phyloP scores from a whole-genome alignment of 352 stramenopile species.

The Globisporangium iwayamae region DNA sequence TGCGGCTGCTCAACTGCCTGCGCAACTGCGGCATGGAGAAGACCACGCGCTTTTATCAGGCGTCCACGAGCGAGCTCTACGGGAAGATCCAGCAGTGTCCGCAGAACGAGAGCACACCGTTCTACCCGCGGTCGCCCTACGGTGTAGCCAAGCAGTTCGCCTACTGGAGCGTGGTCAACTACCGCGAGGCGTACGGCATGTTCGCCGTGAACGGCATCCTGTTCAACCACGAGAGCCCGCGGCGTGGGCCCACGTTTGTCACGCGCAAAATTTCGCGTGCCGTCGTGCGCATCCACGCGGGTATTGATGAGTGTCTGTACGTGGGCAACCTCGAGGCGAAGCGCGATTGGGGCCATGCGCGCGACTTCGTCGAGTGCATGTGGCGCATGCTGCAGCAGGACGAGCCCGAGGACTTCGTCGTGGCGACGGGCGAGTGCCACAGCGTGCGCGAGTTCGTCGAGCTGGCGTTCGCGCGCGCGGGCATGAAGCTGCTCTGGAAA shows the following conservation, averaged over 20 bases:
- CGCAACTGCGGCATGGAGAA: slow-evolving; percentile 86
- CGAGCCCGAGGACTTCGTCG: slow-evolving; percentile 71
- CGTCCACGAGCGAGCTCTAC: slow-evolving; percentile 98
- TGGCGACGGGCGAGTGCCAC: slow-evolving; percentile 95
- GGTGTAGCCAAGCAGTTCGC: slow-evolving; percentile 98
- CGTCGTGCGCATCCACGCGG: slow-evolving; percentile 91
- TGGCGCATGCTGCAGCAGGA: slow-evolving; percentile 97
- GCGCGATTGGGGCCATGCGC: slow-evolving; percentile 98
- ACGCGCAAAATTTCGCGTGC: slow-evolving; percentile 98
- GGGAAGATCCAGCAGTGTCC: slow-evolving; percentile 96
- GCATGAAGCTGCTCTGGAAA: slow-evolving; percentile 91
- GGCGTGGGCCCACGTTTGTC: slow-evolving; percentile 97
- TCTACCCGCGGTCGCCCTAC: slow-evolving; percentile 98
- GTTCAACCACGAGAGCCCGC: slow-evolving; percentile 99
- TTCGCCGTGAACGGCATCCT: slow-evolving; percentile 97
- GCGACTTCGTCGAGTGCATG: slow-evolving; percentile 99
- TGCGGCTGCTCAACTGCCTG: slow-evolving; percentile 97
- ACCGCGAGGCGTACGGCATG: slow-evolving; percentile 96
- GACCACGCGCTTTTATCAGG: slow-evolving; percentile 92
- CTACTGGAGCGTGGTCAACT: slow-evolving; percentile 99
- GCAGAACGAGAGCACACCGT: slow-evolving; percentile 96
- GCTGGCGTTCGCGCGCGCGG: slow-evolving; percentile 91
- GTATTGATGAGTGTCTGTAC: slow-evolving; percentile 94
- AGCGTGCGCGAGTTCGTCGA: slow-evolving; percentile 98
- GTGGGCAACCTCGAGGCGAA: slow-evolving; percentile 97